phyloP scores from a whole-genome alignment of 495 filamentous ascomycete species.

The Tuber melanosporum region DNA sequence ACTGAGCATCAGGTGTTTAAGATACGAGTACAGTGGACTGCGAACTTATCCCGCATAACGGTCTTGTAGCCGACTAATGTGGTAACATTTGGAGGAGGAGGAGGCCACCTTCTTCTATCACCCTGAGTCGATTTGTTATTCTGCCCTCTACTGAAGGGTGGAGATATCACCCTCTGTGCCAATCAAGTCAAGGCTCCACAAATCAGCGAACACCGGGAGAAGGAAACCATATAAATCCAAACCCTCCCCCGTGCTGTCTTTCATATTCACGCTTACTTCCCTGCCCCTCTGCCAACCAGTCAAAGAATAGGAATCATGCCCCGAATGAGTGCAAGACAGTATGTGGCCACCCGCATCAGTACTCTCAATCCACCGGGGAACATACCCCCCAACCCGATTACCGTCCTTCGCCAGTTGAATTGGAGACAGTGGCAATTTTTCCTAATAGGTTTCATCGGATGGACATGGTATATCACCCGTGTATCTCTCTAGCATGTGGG shows the following conservation, averaged over 20 bases:
- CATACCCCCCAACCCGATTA: slow-evolving; percentile 72
- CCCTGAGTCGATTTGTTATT: background rate
- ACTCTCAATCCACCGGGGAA: slow-evolving; percentile 62
- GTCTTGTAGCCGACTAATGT: background rate
- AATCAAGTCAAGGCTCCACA: background rate
- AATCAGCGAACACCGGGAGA: background rate
- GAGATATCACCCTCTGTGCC: background rate
- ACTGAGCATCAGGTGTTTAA: background rate
- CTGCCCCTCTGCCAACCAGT: background rate
- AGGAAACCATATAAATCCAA: background rate
- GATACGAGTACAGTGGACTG: background rate
- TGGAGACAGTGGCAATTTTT: slow-evolving; percentile 82
- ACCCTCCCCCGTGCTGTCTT: background rate
- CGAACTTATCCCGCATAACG: background rate
- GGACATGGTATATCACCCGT: slow-evolving; percentile 48
- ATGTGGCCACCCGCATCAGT: slow-evolving; percentile 64
- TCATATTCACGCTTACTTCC: background rate
- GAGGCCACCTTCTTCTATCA: background rate
- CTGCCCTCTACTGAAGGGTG: background rate
- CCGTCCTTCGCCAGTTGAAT: slow-evolving; percentile 61
- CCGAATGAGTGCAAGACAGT: slow-evolving; percentile 54
- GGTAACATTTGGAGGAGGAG: background rate
- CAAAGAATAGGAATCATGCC: slow-evolving; percentile 12
- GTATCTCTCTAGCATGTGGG: background rate
- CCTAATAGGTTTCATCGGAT: slow-evolving; percentile 61